These are phyloP conservation scores for Talaromyces albobiverticillius DNA, from an alignment of 2,329 filamentous ascomycete genomes.

Conservation along the genomic window DNA sequence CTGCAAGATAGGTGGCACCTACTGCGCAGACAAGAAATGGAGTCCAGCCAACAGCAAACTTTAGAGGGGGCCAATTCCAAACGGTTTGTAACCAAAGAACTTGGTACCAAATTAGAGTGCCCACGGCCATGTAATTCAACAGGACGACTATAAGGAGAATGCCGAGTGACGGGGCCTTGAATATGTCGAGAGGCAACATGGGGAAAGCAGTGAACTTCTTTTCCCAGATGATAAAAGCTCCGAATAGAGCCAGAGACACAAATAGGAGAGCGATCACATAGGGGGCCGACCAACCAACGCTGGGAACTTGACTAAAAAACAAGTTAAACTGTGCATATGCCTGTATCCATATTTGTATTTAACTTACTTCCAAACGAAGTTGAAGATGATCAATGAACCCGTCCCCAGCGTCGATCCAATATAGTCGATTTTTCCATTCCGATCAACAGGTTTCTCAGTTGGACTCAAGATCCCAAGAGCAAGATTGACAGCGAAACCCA, in stretches of 20 bases:
- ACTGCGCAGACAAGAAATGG: slow-evolving; percentile 43
- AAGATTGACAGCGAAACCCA: slow-evolving; percentile 23
- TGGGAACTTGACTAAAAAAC: slow-evolving; percentile 39
- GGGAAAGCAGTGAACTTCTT: slow-evolving; percentile 36
- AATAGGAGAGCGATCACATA: slow-evolving; percentile 43
- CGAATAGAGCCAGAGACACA: slow-evolving; percentile 34
- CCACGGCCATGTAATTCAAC: slow-evolving; percentile 48
- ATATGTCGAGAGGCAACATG: slow-evolving; percentile 49
- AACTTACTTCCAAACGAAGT: slow-evolving; percentile 52
- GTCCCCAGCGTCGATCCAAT: slow-evolving; percentile 41
- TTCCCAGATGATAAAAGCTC: slow-evolving; percentile 42
- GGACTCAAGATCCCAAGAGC: slow-evolving; percentile 27
- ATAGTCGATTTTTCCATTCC: slow-evolving; percentile 39
- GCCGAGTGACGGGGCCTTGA: slow-evolving; percentile 44
- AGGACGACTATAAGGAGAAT: slow-evolving; percentile 44
- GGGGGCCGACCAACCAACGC: slow-evolving; percentile 44
- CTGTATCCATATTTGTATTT: neutral
- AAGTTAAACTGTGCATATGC: neutral
- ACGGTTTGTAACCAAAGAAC: slow-evolving; percentile 46
- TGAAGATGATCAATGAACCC: slow-evolving; percentile 46
- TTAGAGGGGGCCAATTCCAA: slow-evolving; percentile 40
- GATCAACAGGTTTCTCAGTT: slow-evolving; percentile 30
- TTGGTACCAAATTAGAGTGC: slow-evolving; percentile 51
- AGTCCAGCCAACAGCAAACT: slow-evolving; percentile 38
- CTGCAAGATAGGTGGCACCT: slow-evolving; percentile 38